phyloP scores from a whole-genome alignment of 768 basidiomycete species.

The Chalciporus pseudorubinellus region DNA sequence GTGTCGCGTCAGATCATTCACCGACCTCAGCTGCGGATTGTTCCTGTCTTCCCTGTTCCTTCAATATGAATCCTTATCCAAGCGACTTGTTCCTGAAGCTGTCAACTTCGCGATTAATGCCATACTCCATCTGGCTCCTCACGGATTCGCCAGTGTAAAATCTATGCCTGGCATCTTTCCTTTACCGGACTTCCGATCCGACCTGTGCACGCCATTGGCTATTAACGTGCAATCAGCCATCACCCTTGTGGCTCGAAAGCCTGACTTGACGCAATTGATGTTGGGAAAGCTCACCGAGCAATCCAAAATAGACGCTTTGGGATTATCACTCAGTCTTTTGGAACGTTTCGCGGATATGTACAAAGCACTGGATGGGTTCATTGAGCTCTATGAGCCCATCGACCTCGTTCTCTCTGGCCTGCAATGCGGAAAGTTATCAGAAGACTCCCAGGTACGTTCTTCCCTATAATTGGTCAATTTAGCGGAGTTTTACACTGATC shows the following conservation, averaged over 20 bases:
- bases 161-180: conserved; percentile 71
- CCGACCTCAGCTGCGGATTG: conserved; percentile 80
- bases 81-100: conserved; percentile 86
- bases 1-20: conserved; percentile 68
- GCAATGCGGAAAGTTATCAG: conserved; percentile 43
- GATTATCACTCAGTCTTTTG: conserved; percentile 59
- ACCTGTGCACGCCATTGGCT: conserved; percentile 39
- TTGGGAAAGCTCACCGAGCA: conserved; percentile 45
- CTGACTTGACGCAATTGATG: conserved; percentile 48
- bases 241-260: conserved; percentile 39
- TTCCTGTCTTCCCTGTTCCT: conserved; percentile 84
- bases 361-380: conserved; percentile 75
- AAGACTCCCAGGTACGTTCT: conserved; percentile 51
- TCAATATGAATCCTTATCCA: conserved; percentile 83
- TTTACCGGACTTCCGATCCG: conserved; percentile 63
- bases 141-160: conserved; percentile 41
- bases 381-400: conserved; percentile 80
- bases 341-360: conserved; percentile 71
- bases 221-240: conserved; percentile 41
- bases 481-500: conserved; percentile 12
- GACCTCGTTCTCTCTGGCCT: conserved; percentile 54
- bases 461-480: conserved; percentile 1
- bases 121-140: conserved; percentile 72
- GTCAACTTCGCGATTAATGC: conserved; percentile 76
- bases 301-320: conserved; percentile 69